These are phyloP conservation scores for Phylloporus sp. DNA, from an alignment of 768 basidiomycete genomes.

Conservation along the genomic window DNA sequence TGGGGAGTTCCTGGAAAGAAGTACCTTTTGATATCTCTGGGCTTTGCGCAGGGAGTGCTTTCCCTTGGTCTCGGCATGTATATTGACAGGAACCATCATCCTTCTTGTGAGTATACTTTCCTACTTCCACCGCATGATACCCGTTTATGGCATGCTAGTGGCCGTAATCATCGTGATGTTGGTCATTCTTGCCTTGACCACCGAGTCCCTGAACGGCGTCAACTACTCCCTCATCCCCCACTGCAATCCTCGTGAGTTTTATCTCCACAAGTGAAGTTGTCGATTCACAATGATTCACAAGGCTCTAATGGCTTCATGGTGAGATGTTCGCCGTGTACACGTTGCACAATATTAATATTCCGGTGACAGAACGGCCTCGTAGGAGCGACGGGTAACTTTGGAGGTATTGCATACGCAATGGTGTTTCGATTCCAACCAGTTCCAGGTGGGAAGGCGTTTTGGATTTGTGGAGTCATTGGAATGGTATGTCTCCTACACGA, in stretches of 20 bases:
- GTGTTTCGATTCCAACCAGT: slow-evolving; percentile 44
- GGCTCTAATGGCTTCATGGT: slow-evolving; percentile 36
- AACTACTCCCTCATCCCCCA: slow-evolving; percentile 52
- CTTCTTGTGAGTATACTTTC: slow-evolving; percentile 15
- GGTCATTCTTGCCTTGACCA: slow-evolving; percentile 36
- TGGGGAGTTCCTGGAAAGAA: slow-evolving; percentile 47
- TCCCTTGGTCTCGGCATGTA: slow-evolving; percentile 47
- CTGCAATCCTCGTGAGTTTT: slow-evolving; percentile 39
- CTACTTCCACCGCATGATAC: neutral
- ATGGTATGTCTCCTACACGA: slow-evolving; percentile 19
- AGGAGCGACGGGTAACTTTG: slow-evolving; percentile 37
- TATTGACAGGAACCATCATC: slow-evolving; percentile 21
- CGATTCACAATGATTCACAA: neutral
- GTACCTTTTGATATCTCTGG: slow-evolving; percentile 40
- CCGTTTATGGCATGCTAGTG: slow-evolving; percentile 14
- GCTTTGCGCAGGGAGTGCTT: slow-evolving; percentile 42
- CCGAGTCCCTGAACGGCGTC: slow-evolving; percentile 46
- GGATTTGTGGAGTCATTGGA: slow-evolving; percentile 44
- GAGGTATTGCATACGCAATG: slow-evolving; percentile 47
- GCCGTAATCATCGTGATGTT: slow-evolving; percentile 36
- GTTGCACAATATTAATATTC: neutral
- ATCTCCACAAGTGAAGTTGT: neutral
- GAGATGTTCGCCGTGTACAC: neutral
- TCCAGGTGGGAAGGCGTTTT: slow-evolving; percentile 41
- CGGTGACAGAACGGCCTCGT: slow-evolving; percentile 34